Conservation (phyloP, 768 basidiomycete species). For the Cystofilobasidium bisporidii region DNA sequence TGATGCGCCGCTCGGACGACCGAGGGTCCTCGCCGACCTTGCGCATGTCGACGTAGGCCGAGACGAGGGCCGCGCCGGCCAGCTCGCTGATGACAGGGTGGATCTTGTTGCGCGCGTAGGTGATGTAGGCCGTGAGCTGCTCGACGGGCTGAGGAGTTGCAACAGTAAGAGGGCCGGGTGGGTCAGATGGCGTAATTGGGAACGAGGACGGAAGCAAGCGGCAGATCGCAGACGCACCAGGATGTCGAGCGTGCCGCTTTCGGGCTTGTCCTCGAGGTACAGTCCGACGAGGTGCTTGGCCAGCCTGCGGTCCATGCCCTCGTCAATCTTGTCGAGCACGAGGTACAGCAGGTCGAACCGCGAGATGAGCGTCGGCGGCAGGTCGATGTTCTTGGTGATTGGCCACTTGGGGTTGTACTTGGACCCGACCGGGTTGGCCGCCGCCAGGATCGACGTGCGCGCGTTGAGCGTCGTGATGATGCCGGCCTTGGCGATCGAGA, state of each 20-base stretch:
- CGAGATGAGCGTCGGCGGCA: slow-evolving; percentile 94
- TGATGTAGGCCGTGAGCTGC: slow-evolving; percentile 86
- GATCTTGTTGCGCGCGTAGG: slow-evolving; percentile 76
- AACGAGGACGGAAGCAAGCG: not conserved
- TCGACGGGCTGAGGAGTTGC: slow-evolving; percentile 58
- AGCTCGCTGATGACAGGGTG: slow-evolving; percentile 77
- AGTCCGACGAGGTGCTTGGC: slow-evolving; percentile 87
- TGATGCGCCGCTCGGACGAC: slow-evolving; percentile 82
- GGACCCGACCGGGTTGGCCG: slow-evolving; percentile 92
- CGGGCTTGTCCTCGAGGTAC: slow-evolving; percentile 83
- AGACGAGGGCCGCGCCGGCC: slow-evolving; percentile 73
- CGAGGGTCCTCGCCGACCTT: slow-evolving; percentile 81
- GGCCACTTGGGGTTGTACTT: slow-evolving; percentile 87
- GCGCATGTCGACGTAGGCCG: slow-evolving; percentile 86
- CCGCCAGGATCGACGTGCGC: slow-evolving; percentile 60
- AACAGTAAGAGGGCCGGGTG: not conserved
- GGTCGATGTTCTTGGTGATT: slow-evolving; percentile 89
- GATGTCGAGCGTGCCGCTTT: slow-evolving; percentile 57
- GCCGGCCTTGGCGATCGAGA: slow-evolving; percentile 50
- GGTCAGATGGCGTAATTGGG: no score
- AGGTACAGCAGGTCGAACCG: slow-evolving; percentile 95
- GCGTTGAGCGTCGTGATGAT: slow-evolving; percentile 50
- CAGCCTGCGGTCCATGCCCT: slow-evolving; percentile 68
- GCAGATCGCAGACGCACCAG: slow-evolving; percentile 64
- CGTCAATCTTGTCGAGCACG: slow-evolving; percentile 89